Evolutionary conservation across 2,329 filamentous ascomycete genomes (phyloP), one percentile per base, ranked within the genome.

Genomic region (Fusarium algeriense): DNA sequence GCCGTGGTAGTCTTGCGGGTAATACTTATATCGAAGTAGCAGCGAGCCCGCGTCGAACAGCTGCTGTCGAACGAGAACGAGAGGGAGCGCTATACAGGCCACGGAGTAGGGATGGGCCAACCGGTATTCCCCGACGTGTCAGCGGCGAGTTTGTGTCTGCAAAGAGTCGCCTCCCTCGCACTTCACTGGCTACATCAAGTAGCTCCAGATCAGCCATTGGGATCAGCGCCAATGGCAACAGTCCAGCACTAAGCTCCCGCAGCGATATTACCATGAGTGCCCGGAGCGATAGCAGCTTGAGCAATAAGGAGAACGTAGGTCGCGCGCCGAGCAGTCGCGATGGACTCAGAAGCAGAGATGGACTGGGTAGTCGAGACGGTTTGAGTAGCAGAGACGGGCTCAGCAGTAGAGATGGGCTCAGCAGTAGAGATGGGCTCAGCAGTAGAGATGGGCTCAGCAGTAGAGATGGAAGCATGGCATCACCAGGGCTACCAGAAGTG

Each of bases 1-100:
- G 76, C 71, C 80, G 74, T 34, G 76, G 76, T 64, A 83, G 78
- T 61, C 69, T 81, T 9, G 79, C 78, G 9, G 72, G 76, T 60
- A 81, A 82, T 10, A 82, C 86, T 1, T 86, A 83, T 60, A 85
- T 89, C 60, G 87, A 89, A 69, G 83, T 89, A 11, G 86, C 87
- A 5, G 82, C 86, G 41, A 86, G 82, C 54, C 84, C 85, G 10
- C 78, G 83, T 10, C 79, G 83, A 49, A 76, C 80, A 7, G 76
- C 82, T 6, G 76, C 80, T 14, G 77, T 84, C 43, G 83, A 85
- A 46, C 83, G 83, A n/a, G 83, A 85, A 54, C 83, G 83, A 14
- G 84, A 85, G 17, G 75, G 77, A 28, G 73, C 78, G 35, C 54
- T 83, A 6, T 84, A 85, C 64, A 79, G 83, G 20, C 84, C 84